phyloP scores from a whole-genome alignment of 805 yeast genomes.

The Saccharomycodes ludwigii region DNA sequence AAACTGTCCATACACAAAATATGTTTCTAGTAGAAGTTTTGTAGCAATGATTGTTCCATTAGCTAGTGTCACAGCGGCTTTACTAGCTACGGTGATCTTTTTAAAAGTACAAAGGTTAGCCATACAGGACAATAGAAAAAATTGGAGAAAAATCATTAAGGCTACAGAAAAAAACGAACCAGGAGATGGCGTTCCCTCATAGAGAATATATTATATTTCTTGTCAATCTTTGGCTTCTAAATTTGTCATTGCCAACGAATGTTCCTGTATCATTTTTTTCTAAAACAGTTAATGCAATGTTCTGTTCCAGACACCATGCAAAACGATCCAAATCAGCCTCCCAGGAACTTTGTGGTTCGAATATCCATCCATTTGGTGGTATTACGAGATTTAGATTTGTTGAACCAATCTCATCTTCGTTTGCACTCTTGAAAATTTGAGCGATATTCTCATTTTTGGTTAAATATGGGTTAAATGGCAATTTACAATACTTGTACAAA shows the following conservation, averaged over 20 bases:
- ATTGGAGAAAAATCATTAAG: conserved; percentile 47
- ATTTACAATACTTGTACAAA: too few relatives aligned
- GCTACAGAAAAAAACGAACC: conserved; percentile 44
- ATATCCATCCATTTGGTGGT: neutral
- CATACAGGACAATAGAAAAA: conserved; percentile 53
- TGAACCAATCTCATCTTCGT: too few relatives aligned
- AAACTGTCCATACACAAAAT: conserved; percentile 61
- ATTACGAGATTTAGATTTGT: neutral
- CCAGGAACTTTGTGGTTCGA: conserved; percentile 1
- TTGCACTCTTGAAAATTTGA: too few relatives aligned
- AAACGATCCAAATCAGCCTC: neutral
- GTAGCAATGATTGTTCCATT: conserved; percentile 56
- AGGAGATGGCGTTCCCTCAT: conserved; percentile 82
- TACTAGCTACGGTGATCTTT: conserved; percentile 38
- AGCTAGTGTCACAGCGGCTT: conserved; percentile 40
- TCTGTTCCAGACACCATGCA: neutral
- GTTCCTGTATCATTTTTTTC: conserved; percentile 1
- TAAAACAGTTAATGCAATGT: neutral
- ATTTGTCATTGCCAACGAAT: neutral
- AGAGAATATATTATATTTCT: conserved; percentile 5
- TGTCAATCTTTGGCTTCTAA: conserved; percentile 2
- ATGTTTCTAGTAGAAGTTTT: conserved; percentile 42
- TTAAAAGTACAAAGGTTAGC: conserved; percentile 55
- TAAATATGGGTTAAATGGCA: too few relatives aligned
- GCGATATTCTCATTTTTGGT: too few relatives aligned